Evolutionary conservation across 164 flowering plant species (phyloP).

Genomic region (Echeveria elegans): DNA sequence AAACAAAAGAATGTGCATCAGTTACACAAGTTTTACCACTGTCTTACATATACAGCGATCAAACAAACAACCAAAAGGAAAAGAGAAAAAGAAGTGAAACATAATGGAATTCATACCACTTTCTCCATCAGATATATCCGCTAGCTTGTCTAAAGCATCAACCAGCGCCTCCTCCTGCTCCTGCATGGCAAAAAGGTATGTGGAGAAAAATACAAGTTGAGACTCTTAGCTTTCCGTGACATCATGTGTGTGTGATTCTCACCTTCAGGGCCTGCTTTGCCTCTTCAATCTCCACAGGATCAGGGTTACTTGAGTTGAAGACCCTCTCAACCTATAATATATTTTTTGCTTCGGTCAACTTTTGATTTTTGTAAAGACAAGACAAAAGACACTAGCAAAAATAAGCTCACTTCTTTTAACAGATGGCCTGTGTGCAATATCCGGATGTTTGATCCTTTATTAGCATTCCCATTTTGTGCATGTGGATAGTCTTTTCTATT

Average conservation of each 20-base stretch:
- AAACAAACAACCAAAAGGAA: background rate
- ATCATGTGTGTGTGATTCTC: conserved; percentile 15
- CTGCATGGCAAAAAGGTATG: background rate
- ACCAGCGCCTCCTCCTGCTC: background rate
- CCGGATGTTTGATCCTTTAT: conserved; percentile 23
- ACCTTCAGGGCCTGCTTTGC: conserved; percentile 39
- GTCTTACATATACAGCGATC: background rate
- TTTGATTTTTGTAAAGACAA: background rate
- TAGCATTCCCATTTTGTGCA: conserved; percentile 32
- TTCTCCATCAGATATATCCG: background rate
- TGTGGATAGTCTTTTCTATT: conserved; percentile 26
- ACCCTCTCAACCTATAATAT: conserved; percentile 35
- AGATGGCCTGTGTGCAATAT: conserved; percentile 33
- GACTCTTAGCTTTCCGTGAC: background rate
- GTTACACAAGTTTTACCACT: background rate
- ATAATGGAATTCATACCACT: background rate
- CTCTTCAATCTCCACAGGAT: conserved; percentile 30
- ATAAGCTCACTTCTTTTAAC: conserved; percentile 25
- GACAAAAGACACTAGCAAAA: background rate
- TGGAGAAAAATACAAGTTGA: background rate
- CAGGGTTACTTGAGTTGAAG: conserved; percentile 29
- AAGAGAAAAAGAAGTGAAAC: background rate
- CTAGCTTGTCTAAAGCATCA: background rate
- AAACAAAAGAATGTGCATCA: background rate
- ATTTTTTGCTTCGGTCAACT: background rate